Evolutionary conservation across 2,329 filamentous ascomycete genomes (phyloP).

Genomic region (Rutstroemia sydowiana): DNA sequence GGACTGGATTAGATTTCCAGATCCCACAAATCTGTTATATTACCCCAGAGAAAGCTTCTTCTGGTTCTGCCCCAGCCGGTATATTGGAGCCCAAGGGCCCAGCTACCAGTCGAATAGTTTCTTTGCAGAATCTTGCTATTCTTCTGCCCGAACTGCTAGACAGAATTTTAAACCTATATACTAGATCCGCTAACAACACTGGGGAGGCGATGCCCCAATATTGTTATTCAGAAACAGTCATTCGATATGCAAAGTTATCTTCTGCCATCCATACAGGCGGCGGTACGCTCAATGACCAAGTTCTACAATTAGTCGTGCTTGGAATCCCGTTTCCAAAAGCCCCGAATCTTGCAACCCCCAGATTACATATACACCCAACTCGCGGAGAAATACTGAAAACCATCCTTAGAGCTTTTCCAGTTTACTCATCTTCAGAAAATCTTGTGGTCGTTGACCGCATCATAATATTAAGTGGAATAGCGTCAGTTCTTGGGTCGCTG

Average conservation of each 20-base stretch:
- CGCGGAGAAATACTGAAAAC: slow-evolving; percentile 58
- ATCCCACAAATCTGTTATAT: slow-evolving; percentile 50
- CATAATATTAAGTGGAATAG: slow-evolving; percentile 76
- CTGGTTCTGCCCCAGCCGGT: slow-evolving; percentile 16
- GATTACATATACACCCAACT: slow-evolving; percentile 48
- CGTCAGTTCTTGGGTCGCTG: slow-evolving; percentile 72
- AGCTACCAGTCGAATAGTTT: slow-evolving; percentile 27
- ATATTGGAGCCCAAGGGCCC: slow-evolving; percentile 30
- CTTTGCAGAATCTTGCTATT: slow-evolving; percentile 45
- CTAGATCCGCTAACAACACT: slow-evolving; percentile 52
- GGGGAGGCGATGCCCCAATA: slow-evolving; percentile 65
- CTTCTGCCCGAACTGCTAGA: slow-evolving; percentile 68
- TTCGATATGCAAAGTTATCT: slow-evolving; percentile 66
- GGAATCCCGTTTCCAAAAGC: slow-evolving; percentile 50
- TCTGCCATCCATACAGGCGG: slow-evolving; percentile 58
- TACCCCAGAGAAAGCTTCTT: slow-evolving; percentile 28
- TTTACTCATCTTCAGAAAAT: slow-evolving; percentile 52
- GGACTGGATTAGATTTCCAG: slow-evolving; percentile 76
- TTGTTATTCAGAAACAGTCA: slow-evolving; percentile 63
- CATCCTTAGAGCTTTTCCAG: slow-evolving; percentile 64
- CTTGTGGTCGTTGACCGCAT: slow-evolving; percentile 70
- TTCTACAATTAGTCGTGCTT: slow-evolving; percentile 58
- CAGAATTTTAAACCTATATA: slow-evolving; percentile 67
- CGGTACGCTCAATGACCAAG: slow-evolving; percentile 53
- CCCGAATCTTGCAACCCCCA: slow-evolving; percentile 38